Conservation (phyloP, 1,284 basidiomycete species). For the Singerocomus rubriflavus region DNA sequence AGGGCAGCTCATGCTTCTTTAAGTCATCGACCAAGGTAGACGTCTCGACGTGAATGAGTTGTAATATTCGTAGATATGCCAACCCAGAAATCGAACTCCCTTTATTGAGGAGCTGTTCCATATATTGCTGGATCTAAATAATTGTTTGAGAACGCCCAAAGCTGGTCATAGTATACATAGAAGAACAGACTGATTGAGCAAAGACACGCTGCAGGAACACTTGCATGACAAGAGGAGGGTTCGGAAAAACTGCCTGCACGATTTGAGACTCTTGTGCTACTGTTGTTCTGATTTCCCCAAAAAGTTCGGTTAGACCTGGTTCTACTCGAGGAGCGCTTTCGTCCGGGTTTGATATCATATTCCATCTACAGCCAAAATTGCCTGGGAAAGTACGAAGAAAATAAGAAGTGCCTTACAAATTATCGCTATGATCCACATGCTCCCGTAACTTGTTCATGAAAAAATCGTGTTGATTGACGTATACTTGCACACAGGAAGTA, state of each 20-base stretch:
- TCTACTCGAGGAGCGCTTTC: constrained; percentile 77
- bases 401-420: constrained; percentile 49
- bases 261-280: constrained; percentile 97
- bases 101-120: constrained; percentile 80
- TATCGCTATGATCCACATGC: constrained; percentile 52
- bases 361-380: constrained; percentile 64
- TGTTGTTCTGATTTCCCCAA: constrained; percentile 85
- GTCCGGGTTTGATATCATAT: constrained; percentile 76
- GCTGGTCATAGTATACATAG: not conserved
- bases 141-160: constrained; percentile 9
- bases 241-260: constrained; percentile 97
- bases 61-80: constrained; percentile 88
- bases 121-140: constrained; percentile 86
- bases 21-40: constrained; percentile 87
- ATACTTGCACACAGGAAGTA: constrained; percentile 94
- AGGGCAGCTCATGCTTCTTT: constrained; percentile 85
- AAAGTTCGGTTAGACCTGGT: constrained; percentile 76
- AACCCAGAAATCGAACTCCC: constrained; percentile 79
- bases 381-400: not conserved
- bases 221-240: constrained; percentile 97
- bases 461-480: constrained; percentile 99
- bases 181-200: constrained; percentile 82
- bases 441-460: constrained; percentile 89
- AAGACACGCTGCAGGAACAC: constrained; percentile 98
- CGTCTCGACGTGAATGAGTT: constrained; percentile 83